Evolutionary conservation across 1,284 basidiomycete species (phyloP).

Genomic region (Trichosporon ovoides): DNA sequence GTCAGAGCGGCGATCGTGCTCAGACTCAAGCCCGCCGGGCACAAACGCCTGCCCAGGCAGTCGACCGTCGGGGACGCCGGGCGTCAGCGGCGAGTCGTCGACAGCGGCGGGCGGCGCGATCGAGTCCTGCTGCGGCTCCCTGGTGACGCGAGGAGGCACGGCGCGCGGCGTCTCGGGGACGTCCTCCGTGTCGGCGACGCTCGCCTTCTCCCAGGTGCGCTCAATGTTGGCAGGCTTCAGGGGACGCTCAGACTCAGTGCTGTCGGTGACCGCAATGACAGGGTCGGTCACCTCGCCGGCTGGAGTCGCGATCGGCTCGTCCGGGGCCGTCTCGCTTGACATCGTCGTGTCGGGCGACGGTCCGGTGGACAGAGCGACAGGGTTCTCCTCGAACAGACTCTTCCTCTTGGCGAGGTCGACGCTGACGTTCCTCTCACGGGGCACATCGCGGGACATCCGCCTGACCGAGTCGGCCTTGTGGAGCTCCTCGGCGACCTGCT

Average conservation of each 20-base stretch:
- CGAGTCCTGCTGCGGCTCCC: not conserved
- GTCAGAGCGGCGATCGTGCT: not conserved
- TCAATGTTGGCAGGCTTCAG: not conserved
- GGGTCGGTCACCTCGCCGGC: constrained; percentile 2
- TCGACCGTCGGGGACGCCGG: not conserved
- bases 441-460: not conserved
- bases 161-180: not conserved
- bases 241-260: not conserved
- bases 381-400: constrained; percentile 1
- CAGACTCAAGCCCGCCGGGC: not conserved
- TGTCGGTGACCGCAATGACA: not conserved
- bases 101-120: not conserved
- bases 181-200: not conserved
- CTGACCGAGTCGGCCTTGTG: not conserved
- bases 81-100: not conserved
- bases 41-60: not conserved
- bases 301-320: not conserved
- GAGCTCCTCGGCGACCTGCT: constrained; percentile 1
- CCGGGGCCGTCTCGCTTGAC: not conserved
- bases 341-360: not conserved
- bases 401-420: constrained; percentile 3
- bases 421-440: constrained; percentile 1
- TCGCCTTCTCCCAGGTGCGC: not conserved
- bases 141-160: not conserved
- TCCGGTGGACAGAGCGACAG: not conserved